Conservation (phyloP, 768 basidiomycete species). For the Tricholoma sp. region DNA sequence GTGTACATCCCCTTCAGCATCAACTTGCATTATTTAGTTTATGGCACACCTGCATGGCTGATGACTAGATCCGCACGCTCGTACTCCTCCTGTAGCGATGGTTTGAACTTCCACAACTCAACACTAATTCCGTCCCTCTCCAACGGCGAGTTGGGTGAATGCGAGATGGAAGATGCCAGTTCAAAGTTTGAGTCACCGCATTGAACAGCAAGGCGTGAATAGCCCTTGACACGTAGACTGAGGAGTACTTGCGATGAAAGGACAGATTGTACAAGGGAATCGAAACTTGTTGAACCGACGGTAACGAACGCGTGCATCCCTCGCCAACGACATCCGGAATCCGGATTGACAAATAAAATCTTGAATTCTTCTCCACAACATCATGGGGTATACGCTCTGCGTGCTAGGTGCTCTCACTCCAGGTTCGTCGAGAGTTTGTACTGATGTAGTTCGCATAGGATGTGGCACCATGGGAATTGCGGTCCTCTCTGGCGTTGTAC, state of each 20-base stretch:
- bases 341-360: no score
- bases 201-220: slow-evolving; percentile 63
- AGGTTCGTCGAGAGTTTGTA: slow-evolving; percentile 4
- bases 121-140: slow-evolving; percentile 44
- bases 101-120: slow-evolving; percentile 70
- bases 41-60: slow-evolving; percentile 81
- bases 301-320: slow-evolving; percentile 65
- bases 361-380: slow-evolving; percentile 5
- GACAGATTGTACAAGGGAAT: slow-evolving; percentile 58
- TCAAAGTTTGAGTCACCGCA: slow-evolving; percentile 65
- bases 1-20: slow-evolving; percentile 3
- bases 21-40: not conserved
- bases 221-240: slow-evolving; percentile 50
- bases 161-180: slow-evolving; percentile 20
- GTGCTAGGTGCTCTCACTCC: slow-evolving; percentile 56
- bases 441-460: slow-evolving; percentile 43
- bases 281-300: slow-evolving; percentile 87
- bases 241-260: slow-evolving; percentile 55
- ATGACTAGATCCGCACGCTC: slow-evolving; percentile 72
- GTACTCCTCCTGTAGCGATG: slow-evolving; percentile 63
- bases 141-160: slow-evolving; percentile 22
- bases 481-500: slow-evolving; percentile 86
- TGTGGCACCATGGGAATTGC: slow-evolving; percentile 99
- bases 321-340: slow-evolving; percentile 3
- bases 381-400: slow-evolving; percentile 91